Percentiles rank a stretch among this genome's conserved stretches.
Evolutionary conservation across 176 grass and related monocot species (phyloP).

Genomic region (Miscanthus lutarioriparius): DNA sequence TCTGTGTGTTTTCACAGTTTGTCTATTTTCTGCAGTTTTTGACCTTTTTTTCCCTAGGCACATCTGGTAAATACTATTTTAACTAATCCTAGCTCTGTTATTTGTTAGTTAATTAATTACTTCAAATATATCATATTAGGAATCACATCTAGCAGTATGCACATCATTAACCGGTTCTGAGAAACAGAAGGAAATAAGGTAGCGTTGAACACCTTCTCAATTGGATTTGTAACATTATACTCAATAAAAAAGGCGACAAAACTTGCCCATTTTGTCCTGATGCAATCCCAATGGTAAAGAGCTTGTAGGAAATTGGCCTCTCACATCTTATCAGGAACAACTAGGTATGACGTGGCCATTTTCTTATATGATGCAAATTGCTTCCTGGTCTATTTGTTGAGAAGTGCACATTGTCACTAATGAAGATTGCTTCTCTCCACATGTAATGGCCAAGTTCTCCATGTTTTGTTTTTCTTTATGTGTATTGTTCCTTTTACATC

Average conservation of each 20-base stretch:
- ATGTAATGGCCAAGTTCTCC: neutral
- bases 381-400: constrained; percentile 2
- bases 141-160: neutral
- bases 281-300: neutral
- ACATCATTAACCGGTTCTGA: neutral
- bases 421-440: neutral
- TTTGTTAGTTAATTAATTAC: neutral
- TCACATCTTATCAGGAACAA: neutral
- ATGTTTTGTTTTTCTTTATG: neutral
- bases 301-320: neutral
- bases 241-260: neutral
- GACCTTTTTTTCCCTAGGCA: neutral
- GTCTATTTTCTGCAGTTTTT: neutral
- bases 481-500: neutral
- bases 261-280: neutral
- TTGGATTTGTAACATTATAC: neutral
- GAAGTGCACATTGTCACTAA: neutral
- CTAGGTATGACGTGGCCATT: neutral
- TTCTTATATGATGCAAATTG: constrained; percentile 13
- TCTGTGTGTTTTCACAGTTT: neutral
- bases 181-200: neutral
- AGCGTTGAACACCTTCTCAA: neutral
- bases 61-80: neutral
- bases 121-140: neutral
- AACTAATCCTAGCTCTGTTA: neutral